Conservation (phyloP, 345 rosid species). For the Hypericum perforatum region DNA sequence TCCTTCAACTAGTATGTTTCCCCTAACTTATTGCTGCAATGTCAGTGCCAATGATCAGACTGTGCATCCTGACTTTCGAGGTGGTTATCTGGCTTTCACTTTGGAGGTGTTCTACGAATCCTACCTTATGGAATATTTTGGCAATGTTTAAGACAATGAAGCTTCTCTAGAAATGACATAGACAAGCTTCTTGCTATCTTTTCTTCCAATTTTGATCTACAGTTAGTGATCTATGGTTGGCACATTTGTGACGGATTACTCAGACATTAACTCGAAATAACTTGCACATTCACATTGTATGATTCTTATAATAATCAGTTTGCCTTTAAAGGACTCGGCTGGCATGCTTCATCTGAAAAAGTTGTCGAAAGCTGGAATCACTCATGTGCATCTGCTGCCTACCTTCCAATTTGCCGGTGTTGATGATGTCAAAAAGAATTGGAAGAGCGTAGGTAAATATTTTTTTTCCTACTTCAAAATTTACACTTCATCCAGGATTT, state of each 20-base stretch:
- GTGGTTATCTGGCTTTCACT: constrained; percentile 85
- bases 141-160: too few species aligned
- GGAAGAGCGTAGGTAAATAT: constrained; percentile 67
- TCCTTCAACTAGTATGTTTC: constrained; percentile 6
- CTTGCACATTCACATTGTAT: background rate
- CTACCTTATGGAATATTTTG: background rate
- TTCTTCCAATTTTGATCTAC: too few species aligned
- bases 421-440: constrained; percentile 70
- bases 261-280: background rate
- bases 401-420: constrained; percentile 81
- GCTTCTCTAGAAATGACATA: too few species aligned
- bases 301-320: background rate
- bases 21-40: constrained; percentile 19
- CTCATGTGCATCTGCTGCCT: constrained; percentile 86
- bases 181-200: too few species aligned
- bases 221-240: too few species aligned
- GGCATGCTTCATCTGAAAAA: constrained; percentile 68
- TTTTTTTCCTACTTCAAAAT: constrained; percentile 7
- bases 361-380: constrained; percentile 76
- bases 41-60: constrained; percentile 59
- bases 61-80: constrained; percentile 47
- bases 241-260: too few species aligned
- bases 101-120: constrained; percentile 38
- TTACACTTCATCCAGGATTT: background rate
- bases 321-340: constrained; percentile 58